phyloP scores from a whole-genome alignment of 345 rosid species.

The Euphorbia tirucalli region DNA sequence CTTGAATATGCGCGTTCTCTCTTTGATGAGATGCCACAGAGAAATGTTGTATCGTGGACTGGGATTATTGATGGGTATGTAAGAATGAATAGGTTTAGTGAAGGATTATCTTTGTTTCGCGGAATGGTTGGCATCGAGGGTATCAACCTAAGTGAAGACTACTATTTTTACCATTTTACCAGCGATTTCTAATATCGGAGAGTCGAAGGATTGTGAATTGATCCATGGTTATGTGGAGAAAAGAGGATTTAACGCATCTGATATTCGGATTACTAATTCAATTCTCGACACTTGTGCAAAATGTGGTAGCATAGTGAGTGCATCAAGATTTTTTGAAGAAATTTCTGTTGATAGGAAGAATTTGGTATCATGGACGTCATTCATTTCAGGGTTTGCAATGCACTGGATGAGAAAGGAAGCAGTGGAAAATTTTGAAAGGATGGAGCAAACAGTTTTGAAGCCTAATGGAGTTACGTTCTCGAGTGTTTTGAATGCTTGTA shows the following conservation, averaged over 20 bases:
- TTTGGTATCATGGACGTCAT: constrained; percentile 77
- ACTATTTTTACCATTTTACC: constrained; percentile 67
- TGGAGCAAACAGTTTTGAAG: constrained; percentile 53
- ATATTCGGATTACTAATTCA: constrained; percentile 61
- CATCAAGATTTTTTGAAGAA: constrained; percentile 51
- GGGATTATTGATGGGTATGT: constrained; percentile 76
- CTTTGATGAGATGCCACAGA: constrained; percentile 60
- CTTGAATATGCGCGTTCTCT: constrained; percentile 52
- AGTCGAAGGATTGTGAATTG: constrained; percentile 44
- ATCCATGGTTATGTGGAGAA: constrained; percentile 64
- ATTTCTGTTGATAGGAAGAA: constrained; percentile 43
- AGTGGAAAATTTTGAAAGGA: constrained; percentile 42
- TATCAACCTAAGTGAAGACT: constrained; percentile 51
- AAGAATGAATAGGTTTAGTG: constrained; percentile 37
- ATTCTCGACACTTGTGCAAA: constrained; percentile 68
- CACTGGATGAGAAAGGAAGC: constrained; percentile 87
- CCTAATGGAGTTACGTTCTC: constrained; percentile 71
- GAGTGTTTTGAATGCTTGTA: constrained; percentile 76
- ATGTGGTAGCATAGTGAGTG: constrained; percentile 66
- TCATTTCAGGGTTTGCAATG: constrained; percentile 75
- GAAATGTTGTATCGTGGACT: constrained; percentile 80
- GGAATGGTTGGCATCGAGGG: constrained; percentile 58
- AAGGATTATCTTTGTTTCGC: constrained; percentile 64
- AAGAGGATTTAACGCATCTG: constrained; percentile 49
- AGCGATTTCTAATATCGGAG: constrained; percentile 51